Evolutionary conservation across 1,284 basidiomycete genomes (phyloP).

Genomic region (Abortiporus biennis): DNA sequence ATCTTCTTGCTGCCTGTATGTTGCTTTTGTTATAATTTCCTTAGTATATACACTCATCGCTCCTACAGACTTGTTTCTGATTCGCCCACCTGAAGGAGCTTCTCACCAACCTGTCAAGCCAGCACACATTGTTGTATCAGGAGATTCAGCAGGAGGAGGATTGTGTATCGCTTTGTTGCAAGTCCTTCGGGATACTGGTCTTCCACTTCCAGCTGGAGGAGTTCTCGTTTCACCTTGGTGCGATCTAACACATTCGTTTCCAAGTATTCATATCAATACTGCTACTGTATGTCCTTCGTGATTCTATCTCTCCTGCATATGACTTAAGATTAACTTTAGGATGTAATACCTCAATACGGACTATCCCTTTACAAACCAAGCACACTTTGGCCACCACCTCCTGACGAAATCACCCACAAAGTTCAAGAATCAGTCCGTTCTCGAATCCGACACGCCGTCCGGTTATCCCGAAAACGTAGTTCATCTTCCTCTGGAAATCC

Average conservation of each 20-base stretch:
- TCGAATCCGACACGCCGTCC: constrained; percentile 56
- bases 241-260: constrained; percentile 93
- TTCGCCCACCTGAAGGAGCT: constrained; percentile 57
- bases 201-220: constrained; percentile 83
- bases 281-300: constrained; percentile 51
- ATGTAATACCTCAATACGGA: constrained; percentile 67
- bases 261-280: constrained; percentile 82
- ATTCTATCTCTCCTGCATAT: neutral
- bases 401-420: constrained; percentile 58
- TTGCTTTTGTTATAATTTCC: neutral
- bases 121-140: constrained; percentile 77
- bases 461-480: constrained; percentile 12
- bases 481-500: neutral
- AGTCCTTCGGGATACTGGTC: constrained; percentile 81
- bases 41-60: constrained; percentile 19
- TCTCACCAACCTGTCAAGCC: constrained; percentile 80
- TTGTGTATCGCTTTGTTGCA: constrained; percentile 82
- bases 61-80: constrained; percentile 61
- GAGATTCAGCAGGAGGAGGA: constrained; percentile 94
- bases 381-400: constrained; percentile 87
- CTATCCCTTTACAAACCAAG: constrained; percentile 80
- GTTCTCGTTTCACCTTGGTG: constrained; percentile 89
- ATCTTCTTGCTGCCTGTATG: constrained; percentile 78
- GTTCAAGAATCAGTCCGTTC: constrained; percentile 60
- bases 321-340: constrained; percentile 33